Percentiles rank a stretch among this genome's conserved stretches.
Evolutionary conservation across 768 basidiomycete species (phyloP).

Genomic region (Psilocybe cyanescens): DNA sequence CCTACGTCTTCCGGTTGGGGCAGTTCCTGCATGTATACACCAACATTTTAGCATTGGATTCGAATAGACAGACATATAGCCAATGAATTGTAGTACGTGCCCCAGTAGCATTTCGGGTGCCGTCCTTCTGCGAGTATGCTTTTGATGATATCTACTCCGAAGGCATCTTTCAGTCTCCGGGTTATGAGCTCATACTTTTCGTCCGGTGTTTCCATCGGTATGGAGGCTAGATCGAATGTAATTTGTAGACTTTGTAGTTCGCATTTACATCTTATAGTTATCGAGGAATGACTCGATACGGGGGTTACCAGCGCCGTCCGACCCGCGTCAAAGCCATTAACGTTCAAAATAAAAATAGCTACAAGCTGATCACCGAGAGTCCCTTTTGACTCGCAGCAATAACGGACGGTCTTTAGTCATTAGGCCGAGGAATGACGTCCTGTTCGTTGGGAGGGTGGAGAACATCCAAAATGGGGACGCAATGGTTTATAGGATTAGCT

Average conservation of each 20-base stretch:
- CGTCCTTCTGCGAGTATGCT: conserved; percentile 77
- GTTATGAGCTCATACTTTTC: conserved; percentile 84
- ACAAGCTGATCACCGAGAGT: no score
- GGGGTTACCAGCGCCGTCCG: no score
- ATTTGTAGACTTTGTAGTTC: no score
- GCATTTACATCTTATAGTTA: no score
- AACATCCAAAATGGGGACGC: conserved; percentile 28
- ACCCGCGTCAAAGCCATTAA: no score
- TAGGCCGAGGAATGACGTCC: background rate
- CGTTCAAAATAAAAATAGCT: no score
- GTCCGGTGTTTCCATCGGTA: conserved; percentile 39
- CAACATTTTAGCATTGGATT: conserved; percentile 10
- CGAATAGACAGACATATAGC: conserved; percentile 6
- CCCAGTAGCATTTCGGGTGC: conserved; percentile 90
- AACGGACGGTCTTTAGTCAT: no score
- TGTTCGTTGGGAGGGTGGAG: conserved; percentile 15
- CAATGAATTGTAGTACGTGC: conserved; percentile 43
- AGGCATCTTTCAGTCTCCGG: conserved; percentile 81
- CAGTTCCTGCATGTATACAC: conserved; percentile 64
- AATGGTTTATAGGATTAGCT: conserved; percentile 33
- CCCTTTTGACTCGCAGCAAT: no score
- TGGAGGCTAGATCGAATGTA: no score
- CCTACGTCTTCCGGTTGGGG: conserved; percentile 93
- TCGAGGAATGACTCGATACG: no score
- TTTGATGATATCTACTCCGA: conserved; percentile 86